A percentile compares a stretch with the other conserved stretches of the same genome.
These are phyloP conservation scores for Candida manassasensis DNA, from an alignment of 805 yeast species.

Conservation along the genomic window DNA sequence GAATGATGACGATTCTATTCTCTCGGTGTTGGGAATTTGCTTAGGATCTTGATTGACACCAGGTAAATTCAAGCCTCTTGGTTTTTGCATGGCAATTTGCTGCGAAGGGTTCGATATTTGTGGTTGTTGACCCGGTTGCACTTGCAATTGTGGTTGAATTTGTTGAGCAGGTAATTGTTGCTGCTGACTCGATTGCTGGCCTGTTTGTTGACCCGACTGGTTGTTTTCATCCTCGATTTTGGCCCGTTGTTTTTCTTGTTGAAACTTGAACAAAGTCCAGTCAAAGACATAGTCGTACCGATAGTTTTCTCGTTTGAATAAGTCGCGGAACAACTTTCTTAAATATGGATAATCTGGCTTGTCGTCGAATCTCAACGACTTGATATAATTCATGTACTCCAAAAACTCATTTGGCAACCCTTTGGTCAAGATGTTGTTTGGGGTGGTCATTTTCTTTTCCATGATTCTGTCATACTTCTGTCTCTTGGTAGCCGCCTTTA, in stretches of 20 bases:
- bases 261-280: slow-evolving; percentile 88
- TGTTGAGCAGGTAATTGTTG: slow-evolving; percentile 7
- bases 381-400: slow-evolving; percentile 81
- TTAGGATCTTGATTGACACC: slow-evolving; percentile 4
- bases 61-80: slow-evolving; percentile 8
- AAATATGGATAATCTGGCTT: slow-evolving; percentile 91
- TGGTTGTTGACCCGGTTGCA: slow-evolving; percentile 10
- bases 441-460: slow-evolving; percentile 90
- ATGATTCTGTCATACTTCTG: slow-evolving; percentile 95
- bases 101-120: slow-evolving; percentile 6
- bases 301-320: slow-evolving; percentile 82
- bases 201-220: slow-evolving; percentile 10
- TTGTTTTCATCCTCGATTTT: slow-evolving; percentile 22
- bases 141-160: slow-evolving; percentile 13
- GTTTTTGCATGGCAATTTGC: slow-evolving; percentile 9
- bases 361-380: slow-evolving; percentile 89
- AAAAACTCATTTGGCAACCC: slow-evolving; percentile 91
- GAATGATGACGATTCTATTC: slow-evolving; percentile 5
- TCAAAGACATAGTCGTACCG: slow-evolving; percentile 92
- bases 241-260: slow-evolving; percentile 51
- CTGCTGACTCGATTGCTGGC: slow-evolving; percentile 13
- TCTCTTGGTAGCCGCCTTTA: slow-evolving; percentile 93
- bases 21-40: slow-evolving; percentile 4
- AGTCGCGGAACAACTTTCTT: slow-evolving; percentile 83
- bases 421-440: slow-evolving; percentile 78